A percentile compares a stretch with the other conserved stretches of the same genome.
Evolutionary conservation across 139 green algal genomes (phyloP).

Genomic region (Tetraselmis striata): DNA sequence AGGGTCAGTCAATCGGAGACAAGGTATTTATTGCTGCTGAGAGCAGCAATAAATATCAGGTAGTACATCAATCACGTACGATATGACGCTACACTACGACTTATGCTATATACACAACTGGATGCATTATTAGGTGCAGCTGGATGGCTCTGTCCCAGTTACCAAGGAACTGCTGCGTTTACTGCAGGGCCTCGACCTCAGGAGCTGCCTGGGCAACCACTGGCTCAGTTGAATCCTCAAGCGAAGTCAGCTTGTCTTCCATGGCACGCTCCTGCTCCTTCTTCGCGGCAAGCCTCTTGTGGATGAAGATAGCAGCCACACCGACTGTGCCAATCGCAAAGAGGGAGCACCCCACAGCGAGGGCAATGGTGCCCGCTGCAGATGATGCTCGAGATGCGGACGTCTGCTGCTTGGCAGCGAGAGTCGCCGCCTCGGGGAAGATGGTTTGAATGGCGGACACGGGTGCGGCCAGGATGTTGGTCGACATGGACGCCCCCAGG

Average conservation of each 20-base stretch:
- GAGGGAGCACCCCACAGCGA: background rate
- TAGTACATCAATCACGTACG: too few relatives aligned
- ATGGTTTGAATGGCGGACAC: background rate
- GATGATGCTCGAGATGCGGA: background rate
- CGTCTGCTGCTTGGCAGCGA: background rate
- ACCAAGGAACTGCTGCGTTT: too few relatives aligned
- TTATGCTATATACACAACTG: too few relatives aligned
- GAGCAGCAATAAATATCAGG: too few relatives aligned
- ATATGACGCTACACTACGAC: too few relatives aligned
- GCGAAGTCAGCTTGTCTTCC: background rate
- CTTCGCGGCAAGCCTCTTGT: background rate
- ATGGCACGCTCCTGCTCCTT: background rate
- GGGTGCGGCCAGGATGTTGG: background rate
- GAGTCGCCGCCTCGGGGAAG: background rate
- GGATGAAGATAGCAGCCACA: background rate
- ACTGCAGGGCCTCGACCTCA: too few relatives aligned
- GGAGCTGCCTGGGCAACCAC: too few relatives aligned
- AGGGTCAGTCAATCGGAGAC: too few relatives aligned
- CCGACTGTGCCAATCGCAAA: background rate
- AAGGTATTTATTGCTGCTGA: too few relatives aligned
- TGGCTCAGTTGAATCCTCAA: too few relatives aligned
- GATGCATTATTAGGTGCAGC: too few relatives aligned
- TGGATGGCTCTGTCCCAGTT: too few relatives aligned
- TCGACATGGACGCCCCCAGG: background rate
- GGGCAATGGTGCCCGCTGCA: background rate